These are phyloP conservation scores for Dryas octopetala DNA, from an alignment of 306 rosid genomes.

Conservation along the genomic window DNA sequence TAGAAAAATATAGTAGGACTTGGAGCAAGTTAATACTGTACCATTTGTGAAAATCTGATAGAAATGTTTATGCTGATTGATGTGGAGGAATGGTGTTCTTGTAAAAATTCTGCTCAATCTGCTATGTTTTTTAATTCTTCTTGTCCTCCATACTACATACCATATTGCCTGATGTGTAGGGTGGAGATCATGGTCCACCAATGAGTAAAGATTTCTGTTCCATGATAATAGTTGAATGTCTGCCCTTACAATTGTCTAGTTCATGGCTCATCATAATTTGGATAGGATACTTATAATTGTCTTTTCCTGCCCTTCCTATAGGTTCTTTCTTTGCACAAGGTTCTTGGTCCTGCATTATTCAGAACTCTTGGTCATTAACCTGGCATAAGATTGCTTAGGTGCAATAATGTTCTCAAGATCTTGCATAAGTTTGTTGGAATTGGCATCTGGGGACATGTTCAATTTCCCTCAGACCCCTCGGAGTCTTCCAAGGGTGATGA, in stretches of 20 bases:
- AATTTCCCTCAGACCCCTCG: conserved; percentile 59
- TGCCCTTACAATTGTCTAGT: background rate
- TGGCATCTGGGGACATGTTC: conserved; percentile 58
- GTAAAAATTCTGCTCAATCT: background rate
- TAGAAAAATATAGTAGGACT: background rate
- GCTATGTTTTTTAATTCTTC: background rate
- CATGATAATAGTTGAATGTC: background rate
- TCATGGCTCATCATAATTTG: conserved; percentile 4
- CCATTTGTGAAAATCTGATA: background rate
- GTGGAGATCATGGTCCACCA: background rate
- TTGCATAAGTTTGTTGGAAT: conserved; percentile 53
- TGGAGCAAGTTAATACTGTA: background rate
- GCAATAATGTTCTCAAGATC: conserved; percentile 60
- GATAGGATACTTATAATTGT: conserved; percentile 13
- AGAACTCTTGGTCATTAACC: conserved; percentile 9
- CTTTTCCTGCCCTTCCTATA: conserved; percentile 25
- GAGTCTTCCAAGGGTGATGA: conserved; percentile 52
- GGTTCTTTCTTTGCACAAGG: conserved; percentile 25
- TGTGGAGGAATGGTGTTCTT: background rate
- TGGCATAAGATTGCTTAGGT: background rate
- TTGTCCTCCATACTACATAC: too few relatives aligned
- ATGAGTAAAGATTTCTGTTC: background rate
- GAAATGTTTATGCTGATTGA: background rate
- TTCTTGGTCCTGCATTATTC: conserved; percentile 21
- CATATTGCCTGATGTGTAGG: background rate